Evolutionary conservation across 2,329 filamentous ascomycete genomes (phyloP), one percentile per base, ranked within the genome.

Genomic region (Diaporthe aspalathi): DNA sequence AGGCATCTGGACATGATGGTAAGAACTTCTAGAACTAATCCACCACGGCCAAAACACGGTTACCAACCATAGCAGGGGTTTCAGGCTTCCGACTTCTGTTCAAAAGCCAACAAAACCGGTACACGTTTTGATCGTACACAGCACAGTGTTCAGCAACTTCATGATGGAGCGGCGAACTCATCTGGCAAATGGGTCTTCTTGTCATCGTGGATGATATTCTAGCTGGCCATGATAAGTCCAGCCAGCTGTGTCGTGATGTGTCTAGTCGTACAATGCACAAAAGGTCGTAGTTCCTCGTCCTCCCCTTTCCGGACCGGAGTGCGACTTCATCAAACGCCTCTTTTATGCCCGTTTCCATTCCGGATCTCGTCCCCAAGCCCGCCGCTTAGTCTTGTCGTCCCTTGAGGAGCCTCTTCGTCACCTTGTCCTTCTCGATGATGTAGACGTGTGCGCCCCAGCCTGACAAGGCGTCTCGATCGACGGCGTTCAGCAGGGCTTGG

Each of bases 351-450:
- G 17, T 40, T 49, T 32, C 49, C 49, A 67, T 63, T 60, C 40
- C 54, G 52, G 14, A 12, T 20, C 20, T 63, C 50, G 17, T 38
- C 32, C 38, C 24, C 29, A 1, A 35, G 16, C 16, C n/a, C 17
- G 8, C n/a, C 32, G 22, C 40, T 81, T 94, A 95, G 83, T 98
- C 95, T 86, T 98, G 95, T 87, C 95, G 91, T 81, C 95, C 95
- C 91, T 98, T 98, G 83, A 99, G 87, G 91, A 99, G 90, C 82
- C 96, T 90, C 92, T 98, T 98, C 79, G 96, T 98, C 74, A 99
- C 94, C 93, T 98, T 98, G 86, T 97, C 95, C 90, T 99, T 99
- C 88, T 98, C 96, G 83, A 99, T 97, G 80, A 99, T 97, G 86
- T 98, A 99, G 77, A 99, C 96, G 81, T 99, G 94, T 49, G 96